A percentile compares a stretch with the other conserved stretches of the same genome.
These are phyloP conservation scores for Boeremia exigua DNA, from an alignment of 2,329 filamentous ascomycete genomes.

Conservation along the genomic window DNA sequence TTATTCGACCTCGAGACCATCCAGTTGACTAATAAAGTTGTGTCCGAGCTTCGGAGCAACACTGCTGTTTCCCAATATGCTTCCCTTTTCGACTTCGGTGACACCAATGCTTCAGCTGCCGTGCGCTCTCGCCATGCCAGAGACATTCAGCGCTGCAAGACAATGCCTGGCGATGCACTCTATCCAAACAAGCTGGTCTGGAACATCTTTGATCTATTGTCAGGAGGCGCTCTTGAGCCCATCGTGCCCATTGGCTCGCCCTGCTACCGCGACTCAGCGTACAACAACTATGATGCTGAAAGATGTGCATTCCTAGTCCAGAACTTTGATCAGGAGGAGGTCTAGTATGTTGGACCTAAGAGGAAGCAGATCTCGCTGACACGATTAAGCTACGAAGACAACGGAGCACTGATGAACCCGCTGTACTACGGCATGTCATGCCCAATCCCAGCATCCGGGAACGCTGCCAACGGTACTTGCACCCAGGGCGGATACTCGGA, in stretches of 20 bases:
- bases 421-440: constrained; percentile 41
- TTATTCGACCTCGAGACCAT: constrained; percentile 30
- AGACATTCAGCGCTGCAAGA: constrained; percentile 31
- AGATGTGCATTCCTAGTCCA: constrained; percentile 31
- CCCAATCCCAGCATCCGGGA: constrained; percentile 24
- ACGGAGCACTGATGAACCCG: constrained; percentile 36
- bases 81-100: constrained; percentile 47
- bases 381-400: constrained; percentile 25
- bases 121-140: constrained; percentile 16
- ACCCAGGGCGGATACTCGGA: constrained; percentile 39
- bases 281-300: constrained; percentile 36
- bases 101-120: constrained; percentile 18
- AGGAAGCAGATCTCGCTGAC: not conserved
- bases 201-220: constrained; percentile 29
- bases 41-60: constrained; percentile 26
- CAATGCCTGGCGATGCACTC: constrained; percentile 34
- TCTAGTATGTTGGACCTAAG: constrained; percentile 24
- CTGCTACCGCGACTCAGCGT: constrained; percentile 37
- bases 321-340: constrained; percentile 24
- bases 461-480: constrained; percentile 31
- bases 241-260: constrained; percentile 37
- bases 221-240: constrained; percentile 34
- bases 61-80: constrained; percentile 28
- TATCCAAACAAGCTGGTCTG: constrained; percentile 31
- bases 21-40: constrained; percentile 35